Percentiles rank a stretch among this genome's conserved stretches.
Evolutionary conservation across 169 alveolate genomes (phyloP).

Genomic region (Plasmodium knowlesi): DNA sequence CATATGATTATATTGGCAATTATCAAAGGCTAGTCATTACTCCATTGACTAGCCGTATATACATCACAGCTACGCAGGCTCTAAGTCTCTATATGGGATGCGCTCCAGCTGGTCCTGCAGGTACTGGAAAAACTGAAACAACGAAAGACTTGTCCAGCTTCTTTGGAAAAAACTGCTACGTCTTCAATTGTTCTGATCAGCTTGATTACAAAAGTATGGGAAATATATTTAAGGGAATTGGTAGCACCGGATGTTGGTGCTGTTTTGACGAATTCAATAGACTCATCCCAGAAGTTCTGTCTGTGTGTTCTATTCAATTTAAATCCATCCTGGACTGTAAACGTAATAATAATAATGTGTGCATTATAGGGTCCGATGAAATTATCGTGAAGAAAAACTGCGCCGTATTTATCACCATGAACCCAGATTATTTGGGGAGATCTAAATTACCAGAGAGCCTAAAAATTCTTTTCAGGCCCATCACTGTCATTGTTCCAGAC

Average conservation of each 20-base stretch:
- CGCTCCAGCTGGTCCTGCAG: constrained; percentile 99
- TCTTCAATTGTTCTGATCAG: constrained; percentile 95
- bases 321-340: constrained; percentile 95
- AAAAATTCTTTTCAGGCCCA: constrained; percentile 96
- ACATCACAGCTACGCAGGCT: constrained; percentile 98
- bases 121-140: constrained; percentile 98
- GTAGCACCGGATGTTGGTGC: constrained; percentile 98
- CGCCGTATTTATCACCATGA: constrained; percentile 97
- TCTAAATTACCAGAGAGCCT: constrained; percentile 97
- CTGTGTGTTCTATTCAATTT: constrained; percentile 97
- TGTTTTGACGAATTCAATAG: constrained; percentile 98
- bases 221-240: constrained; percentile 96
- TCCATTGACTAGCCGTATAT: constrained; percentile 96
- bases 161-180: constrained; percentile 96
- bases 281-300: constrained; percentile 95
- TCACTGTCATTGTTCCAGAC: constrained; percentile 97
- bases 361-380: constrained; percentile 94
- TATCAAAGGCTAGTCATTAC: constrained; percentile 97
- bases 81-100: constrained; percentile 97
- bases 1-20: constrained; percentile 97
- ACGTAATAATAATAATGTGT: constrained; percentile 88
- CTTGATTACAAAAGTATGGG: constrained; percentile 97
- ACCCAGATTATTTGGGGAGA: constrained; percentile 96
- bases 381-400: constrained; percentile 93
- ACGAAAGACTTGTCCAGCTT: constrained; percentile 96